Evolutionary conservation across 805 yeast species (phyloP), one percentile per base, ranked within the genome.

Genomic region (Metschnikowia lochheadii): DNA sequence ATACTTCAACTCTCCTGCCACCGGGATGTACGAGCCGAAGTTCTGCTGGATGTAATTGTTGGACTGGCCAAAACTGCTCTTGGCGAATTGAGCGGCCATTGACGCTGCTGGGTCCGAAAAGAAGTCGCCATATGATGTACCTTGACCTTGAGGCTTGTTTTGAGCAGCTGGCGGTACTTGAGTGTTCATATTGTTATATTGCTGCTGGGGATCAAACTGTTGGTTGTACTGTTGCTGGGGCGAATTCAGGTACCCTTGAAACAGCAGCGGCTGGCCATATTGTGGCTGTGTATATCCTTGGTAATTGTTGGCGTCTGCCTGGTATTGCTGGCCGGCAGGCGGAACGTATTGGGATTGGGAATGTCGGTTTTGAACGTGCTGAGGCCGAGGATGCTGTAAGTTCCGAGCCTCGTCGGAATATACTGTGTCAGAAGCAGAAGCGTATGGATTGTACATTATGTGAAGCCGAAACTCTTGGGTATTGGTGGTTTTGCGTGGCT

Each of bases 61-160:
- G 21, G 94, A 89, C 31, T 89, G 87, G 56, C 81, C 80, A 51
- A 94, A 79, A 1, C 97, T 96, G 48, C 81, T 80, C 61, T 88
- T 87, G 34, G 97, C 96, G 55, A 91, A 81, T 61, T 89, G 96
- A 23, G 91, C 79, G 1, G 97, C 96, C 77, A 90, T 78, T 49
- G 86, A 81, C 0, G 96, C 82, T 14, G 88, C 79, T 33, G 96
- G 91, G 63, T 89, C 96, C 56, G 78, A 81, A 65, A 89, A 78
- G 56, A 88, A 74, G 53, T 72, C 67, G 36, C 73, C 60, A 49
- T 59, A 58, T 11, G 58, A 51, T 6, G 55, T 54, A 6, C 45
- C 49, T 1, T 57, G 64, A 15, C 56, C 63, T 52, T 49, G 61
- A 29, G 54, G 61, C 29, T 45, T 51, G 36, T 56, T 59, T 18